A percentile compares a stretch with the other conserved stretches of the same genome.
These are phyloP conservation scores for Fusarium dlaminii DNA, from an alignment of 2,329 filamentous ascomycete species.

Conservation along the genomic window DNA sequence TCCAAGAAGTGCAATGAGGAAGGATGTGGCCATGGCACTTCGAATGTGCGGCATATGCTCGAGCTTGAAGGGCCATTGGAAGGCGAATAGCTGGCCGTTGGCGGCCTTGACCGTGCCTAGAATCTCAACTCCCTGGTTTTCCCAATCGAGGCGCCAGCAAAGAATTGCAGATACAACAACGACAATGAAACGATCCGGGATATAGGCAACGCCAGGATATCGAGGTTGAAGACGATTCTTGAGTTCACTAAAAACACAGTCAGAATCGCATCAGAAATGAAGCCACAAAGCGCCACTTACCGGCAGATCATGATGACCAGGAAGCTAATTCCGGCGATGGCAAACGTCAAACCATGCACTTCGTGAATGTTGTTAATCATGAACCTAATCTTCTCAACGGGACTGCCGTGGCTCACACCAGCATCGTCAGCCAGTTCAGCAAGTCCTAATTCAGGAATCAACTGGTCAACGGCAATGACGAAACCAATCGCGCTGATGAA, in stretches of 20 bases:
- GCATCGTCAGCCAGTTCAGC: constrained; percentile 68
- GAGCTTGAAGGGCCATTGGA: constrained; percentile 85
- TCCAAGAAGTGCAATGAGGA: constrained; percentile 93
- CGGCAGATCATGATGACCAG: constrained; percentile 88
- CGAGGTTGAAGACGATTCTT: constrained; percentile 84
- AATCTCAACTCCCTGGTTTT: constrained; percentile 80
- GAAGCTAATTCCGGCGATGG: constrained; percentile 83
- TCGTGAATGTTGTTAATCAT: constrained; percentile 72
- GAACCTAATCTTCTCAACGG: constrained; percentile 85
- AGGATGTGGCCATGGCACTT: constrained; percentile 88
- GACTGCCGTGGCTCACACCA: constrained; percentile 83
- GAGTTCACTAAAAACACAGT: constrained; percentile 66
- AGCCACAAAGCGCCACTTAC: constrained; percentile 55
- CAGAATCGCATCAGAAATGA: background rate
- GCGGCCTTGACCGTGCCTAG: constrained; percentile 82
- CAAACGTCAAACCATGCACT: constrained; percentile 78
- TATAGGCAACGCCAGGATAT: constrained; percentile 82
- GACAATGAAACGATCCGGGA: constrained; percentile 91
- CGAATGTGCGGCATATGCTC: constrained; percentile 83
- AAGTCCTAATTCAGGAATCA: constrained; percentile 90
- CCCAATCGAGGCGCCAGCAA: constrained; percentile 81
- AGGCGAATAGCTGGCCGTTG: constrained; percentile 76
- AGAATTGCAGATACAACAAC: constrained; percentile 86
- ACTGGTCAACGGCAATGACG: constrained; percentile 93
- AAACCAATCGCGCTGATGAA: constrained; percentile 98